Conservation (phyloP, 1,284 basidiomycete species). For the Cutaneotrichosporon dermatis region DNA sequence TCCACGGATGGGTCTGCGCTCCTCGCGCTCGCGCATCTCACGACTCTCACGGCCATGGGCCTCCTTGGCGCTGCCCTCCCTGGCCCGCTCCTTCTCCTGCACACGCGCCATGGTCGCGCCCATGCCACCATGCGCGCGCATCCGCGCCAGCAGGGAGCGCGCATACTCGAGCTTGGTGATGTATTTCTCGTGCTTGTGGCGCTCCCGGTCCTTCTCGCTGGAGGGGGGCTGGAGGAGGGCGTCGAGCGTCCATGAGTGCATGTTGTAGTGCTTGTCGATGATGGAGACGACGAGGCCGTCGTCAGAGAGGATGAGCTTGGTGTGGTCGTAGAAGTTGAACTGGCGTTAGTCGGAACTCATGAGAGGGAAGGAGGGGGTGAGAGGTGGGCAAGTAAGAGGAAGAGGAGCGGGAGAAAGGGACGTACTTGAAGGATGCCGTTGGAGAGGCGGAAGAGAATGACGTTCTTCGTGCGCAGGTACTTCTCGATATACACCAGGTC, state of each 20-base stretch:
- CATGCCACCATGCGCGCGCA: conserved; percentile 22
- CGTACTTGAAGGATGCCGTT: conserved; percentile 83
- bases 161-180: conserved; percentile 44
- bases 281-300: conserved; percentile 74
- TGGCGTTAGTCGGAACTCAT: conserved; percentile 1
- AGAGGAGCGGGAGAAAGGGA: neutral
- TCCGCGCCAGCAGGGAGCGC: conserved; percentile 35
- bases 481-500: conserved; percentile 95
- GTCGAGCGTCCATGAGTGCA: conserved; percentile 68
- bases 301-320: conserved; percentile 82
- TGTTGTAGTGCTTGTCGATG: conserved; percentile 80
- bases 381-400: no score
- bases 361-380: no score
- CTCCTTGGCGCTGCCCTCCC: neutral
- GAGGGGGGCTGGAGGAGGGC: conserved; percentile 57
- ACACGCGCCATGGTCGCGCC: conserved; percentile 3
- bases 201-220: conserved; percentile 26
- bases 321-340: conserved; percentile 99
- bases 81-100: conserved; percentile 6
- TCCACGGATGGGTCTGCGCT: neutral
- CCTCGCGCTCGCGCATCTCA: conserved; percentile 1
- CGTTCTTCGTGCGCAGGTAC: conserved; percentile 92
- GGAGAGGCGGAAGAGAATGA: conserved; percentile 92
- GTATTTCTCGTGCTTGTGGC: conserved; percentile 33
- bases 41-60: no score